A percentile compares a stretch with the other conserved stretches of the same genome.
phyloP scores from a whole-genome alignment of 2,329 filamentous ascomycete species.

The Knoxdaviesia capensis region DNA sequence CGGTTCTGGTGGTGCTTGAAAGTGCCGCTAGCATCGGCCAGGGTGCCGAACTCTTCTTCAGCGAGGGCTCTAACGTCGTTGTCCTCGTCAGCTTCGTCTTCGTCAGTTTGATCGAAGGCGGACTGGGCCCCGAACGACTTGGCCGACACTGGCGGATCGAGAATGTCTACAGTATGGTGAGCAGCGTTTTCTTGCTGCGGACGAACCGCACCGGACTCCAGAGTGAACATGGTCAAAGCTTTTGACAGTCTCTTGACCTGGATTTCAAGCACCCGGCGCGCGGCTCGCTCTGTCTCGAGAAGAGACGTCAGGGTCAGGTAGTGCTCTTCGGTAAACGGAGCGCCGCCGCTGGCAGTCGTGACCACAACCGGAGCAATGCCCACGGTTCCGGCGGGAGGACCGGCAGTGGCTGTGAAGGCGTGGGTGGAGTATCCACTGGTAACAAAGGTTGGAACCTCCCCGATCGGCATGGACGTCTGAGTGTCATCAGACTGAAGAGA shows the following conservation, averaged over 20 bases:
- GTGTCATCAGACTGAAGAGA: constrained; percentile 21
- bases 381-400: not conserved
- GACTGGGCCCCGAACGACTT: constrained; percentile 2
- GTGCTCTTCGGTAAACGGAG: constrained; percentile 20
- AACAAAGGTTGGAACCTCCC: constrained; percentile 23
- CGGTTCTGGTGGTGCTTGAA: too few relatives aligned
- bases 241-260: constrained; percentile 17
- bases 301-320: constrained; percentile 29
- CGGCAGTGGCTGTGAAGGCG: constrained; percentile 7
- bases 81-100: not conserved
- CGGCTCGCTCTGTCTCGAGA: constrained; percentile 34
- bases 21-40: too few relatives aligned
- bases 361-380: too few relatives aligned
- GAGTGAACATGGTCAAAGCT: too few relatives aligned
- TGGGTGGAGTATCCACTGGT: constrained; percentile 18
- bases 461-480: constrained; percentile 18
- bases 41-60: too few relatives aligned
- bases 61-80: not conserved
- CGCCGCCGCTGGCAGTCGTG: too few relatives aligned
- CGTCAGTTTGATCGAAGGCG: not conserved
- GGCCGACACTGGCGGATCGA: constrained; percentile 1
- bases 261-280: constrained; percentile 32
- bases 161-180: not conserved
- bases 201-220: too few relatives aligned
- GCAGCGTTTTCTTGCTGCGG: too few relatives aligned